A percentile compares a stretch with the other conserved stretches of the same genome.
Evolutionary conservation across 2,329 filamentous ascomycete species (phyloP).

Genomic region (Onygenales sp.): DNA sequence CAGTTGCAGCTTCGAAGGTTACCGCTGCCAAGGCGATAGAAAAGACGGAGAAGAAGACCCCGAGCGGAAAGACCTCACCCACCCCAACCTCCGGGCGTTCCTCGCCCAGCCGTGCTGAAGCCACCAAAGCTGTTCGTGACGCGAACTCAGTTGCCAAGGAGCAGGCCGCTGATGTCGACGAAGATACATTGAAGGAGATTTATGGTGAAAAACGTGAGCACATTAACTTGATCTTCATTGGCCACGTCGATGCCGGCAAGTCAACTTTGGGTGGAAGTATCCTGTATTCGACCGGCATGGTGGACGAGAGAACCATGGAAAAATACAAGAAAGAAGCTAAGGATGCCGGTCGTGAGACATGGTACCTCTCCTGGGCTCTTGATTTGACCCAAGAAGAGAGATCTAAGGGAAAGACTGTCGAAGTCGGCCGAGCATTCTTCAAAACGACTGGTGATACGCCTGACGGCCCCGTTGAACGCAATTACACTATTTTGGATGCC

Average conservation of each 20-base stretch:
- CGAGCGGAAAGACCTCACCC: slow-evolving; percentile 67
- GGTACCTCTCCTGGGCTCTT: slow-evolving; percentile 97
- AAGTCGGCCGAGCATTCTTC: slow-evolving; percentile 91
- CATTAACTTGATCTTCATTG: slow-evolving; percentile 94
- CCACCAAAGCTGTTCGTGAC: slow-evolving; percentile 52
- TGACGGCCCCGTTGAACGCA: slow-evolving; percentile 60
- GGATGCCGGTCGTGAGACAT: slow-evolving; percentile 90
- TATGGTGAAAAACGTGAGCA: slow-evolving; percentile 72
- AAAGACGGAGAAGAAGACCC: slow-evolving; percentile 66
- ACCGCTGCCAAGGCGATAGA: slow-evolving; percentile 82
- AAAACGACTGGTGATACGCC: slow-evolving; percentile 52
- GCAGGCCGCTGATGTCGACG: slow-evolving; percentile 68
- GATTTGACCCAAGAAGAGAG: slow-evolving; percentile 96
- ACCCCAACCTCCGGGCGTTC: slow-evolving; percentile 75
- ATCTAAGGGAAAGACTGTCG: slow-evolving; percentile 93
- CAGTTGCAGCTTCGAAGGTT: slow-evolving; percentile 70
- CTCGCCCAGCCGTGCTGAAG: slow-evolving; percentile 57
- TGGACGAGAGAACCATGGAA: slow-evolving; percentile 96
- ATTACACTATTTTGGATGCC: slow-evolving; percentile 94
- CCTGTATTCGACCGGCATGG: slow-evolving; percentile 90
- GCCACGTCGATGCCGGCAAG: slow-evolving; percentile 97
- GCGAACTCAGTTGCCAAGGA: slow-evolving; percentile 78
- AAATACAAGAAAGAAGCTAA: slow-evolving; percentile 97
- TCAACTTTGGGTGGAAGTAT: slow-evolving; percentile 92
- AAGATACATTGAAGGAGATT: slow-evolving; percentile 83